Evolutionary conservation across 768 basidiomycete genomes (phyloP).

Genomic region (Imleria badia): DNA sequence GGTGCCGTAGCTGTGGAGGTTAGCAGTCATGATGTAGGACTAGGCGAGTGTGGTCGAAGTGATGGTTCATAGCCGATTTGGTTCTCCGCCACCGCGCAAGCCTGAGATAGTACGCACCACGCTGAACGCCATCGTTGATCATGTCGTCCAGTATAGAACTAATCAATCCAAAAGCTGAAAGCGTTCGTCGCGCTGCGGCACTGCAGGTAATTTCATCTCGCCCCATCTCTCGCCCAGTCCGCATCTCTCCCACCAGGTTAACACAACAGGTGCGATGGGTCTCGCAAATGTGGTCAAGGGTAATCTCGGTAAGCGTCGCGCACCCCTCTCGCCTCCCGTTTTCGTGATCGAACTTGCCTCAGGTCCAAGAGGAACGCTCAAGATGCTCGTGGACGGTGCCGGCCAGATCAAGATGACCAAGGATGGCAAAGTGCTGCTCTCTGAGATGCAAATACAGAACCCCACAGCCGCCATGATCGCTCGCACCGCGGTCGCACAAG

Average conservation of each 20-base stretch:
- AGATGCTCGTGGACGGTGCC: constrained; percentile 98
- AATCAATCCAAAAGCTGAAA: constrained; percentile 96
- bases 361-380: constrained; percentile 97
- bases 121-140: constrained; percentile 25
- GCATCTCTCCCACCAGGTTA: constrained; percentile 56
- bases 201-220: constrained; percentile 63
- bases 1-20: constrained; percentile 33
- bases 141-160: constrained; percentile 87
- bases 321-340: constrained; percentile 12
- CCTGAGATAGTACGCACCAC: constrained; percentile 17
- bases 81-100: constrained; percentile 30
- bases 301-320: constrained; percentile 75
- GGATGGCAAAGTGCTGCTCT: constrained; percentile 96
- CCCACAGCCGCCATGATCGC: constrained; percentile 99
- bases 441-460: constrained; percentile 99
- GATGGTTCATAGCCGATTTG: constrained; percentile 34
- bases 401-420: constrained; percentile 99
- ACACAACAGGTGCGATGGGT: constrained; percentile 93
- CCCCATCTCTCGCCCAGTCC: constrained; percentile 19
- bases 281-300: constrained; percentile 96
- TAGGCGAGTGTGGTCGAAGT: constrained; percentile 23
- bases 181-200: constrained; percentile 84
- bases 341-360: constrained; percentile 26
- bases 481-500: constrained; percentile 96
- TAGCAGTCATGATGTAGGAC: constrained; percentile 29